phyloP scores from a whole-genome alignment of 2,329 filamentous ascomycete species.

The Pleurostoma richardsiae region DNA sequence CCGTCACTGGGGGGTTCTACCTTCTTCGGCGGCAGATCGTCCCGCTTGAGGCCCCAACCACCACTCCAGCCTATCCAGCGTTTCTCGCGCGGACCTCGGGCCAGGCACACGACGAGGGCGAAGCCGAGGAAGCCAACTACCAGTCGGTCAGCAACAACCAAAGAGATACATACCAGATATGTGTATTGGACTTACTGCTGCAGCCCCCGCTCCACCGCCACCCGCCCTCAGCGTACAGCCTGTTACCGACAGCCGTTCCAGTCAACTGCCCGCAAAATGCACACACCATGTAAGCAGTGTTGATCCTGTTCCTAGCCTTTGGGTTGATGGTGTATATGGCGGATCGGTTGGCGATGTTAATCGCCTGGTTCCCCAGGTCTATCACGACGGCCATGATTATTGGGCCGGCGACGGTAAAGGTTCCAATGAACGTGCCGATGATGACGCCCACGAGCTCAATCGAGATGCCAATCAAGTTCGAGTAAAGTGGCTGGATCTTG shows the following conservation, averaged over 20 bases:
- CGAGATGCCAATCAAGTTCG: constrained; percentile 56
- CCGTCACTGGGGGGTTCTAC: too few relatives aligned
- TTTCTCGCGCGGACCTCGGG: constrained; percentile 31
- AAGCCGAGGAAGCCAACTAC: constrained; percentile 29
- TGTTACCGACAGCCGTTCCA: constrained; percentile 32
- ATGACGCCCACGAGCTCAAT: constrained; percentile 57
- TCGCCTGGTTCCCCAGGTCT: constrained; percentile 68
- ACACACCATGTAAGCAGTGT: constrained; percentile 77
- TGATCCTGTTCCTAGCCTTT: constrained; percentile 67
- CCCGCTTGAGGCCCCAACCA: constrained; percentile 28
- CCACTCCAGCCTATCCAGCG: constrained; percentile 37
- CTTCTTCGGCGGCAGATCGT: constrained; percentile 12
- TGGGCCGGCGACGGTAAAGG: constrained; percentile 62
- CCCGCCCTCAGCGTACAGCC: constrained; percentile 29
- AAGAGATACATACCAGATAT: not conserved
- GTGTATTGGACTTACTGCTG: constrained; percentile 22
- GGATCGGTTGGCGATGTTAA: constrained; percentile 68
- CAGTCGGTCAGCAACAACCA: not conserved
- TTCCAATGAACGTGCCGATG: constrained; percentile 65
- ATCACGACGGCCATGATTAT: constrained; percentile 66
- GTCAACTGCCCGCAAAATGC: constrained; percentile 72
- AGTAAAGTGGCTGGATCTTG: constrained; percentile 61
- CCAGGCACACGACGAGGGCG: constrained; percentile 27
- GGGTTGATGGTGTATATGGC: constrained; percentile 69
- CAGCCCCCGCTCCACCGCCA: constrained; percentile 43